Conservation (phyloP, 495 filamentous ascomycete genomes). For the Bathelium albidoporum region DNA sequence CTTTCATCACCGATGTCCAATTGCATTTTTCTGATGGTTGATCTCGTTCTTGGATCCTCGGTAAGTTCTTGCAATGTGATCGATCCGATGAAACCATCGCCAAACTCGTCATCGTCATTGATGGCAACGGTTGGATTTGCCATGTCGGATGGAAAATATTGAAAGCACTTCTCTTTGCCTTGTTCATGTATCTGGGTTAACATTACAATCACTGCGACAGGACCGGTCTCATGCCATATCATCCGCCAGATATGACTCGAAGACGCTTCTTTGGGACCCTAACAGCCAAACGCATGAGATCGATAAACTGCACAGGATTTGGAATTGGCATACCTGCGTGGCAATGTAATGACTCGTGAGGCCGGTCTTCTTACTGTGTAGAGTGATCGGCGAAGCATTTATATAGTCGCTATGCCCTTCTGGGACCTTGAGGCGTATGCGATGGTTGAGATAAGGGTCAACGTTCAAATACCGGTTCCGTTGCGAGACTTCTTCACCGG, state of each 20-base stretch:
- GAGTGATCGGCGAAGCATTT: constrained; percentile 81
- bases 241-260: constrained; percentile 88
- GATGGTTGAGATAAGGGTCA: constrained; percentile 74
- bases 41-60: constrained; percentile 39
- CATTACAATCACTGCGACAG: constrained; percentile 86
- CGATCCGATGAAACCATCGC: constrained; percentile 46
- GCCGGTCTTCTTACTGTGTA: constrained; percentile 46
- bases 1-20: constrained; percentile 47
- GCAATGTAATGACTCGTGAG: constrained; percentile 52
- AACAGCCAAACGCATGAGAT: constrained; percentile 1
- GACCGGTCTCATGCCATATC: constrained; percentile 73
- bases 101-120: constrained; percentile 51
- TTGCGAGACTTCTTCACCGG: constrained; percentile 38
- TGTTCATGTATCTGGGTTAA: constrained; percentile 80
- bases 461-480: constrained; percentile 81
- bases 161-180: constrained; percentile 79
- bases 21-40: constrained; percentile 46
- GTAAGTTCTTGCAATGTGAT: constrained; percentile 42
- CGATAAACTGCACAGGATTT: not conserved
- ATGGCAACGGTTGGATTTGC: constrained; percentile 44
- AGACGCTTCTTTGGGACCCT: constrained; percentile 70
- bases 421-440: constrained; percentile 73
- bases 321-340: constrained; percentile 44
- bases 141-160: constrained; percentile 63
- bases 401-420: constrained; percentile 80